Evolutionary conservation across 129 eudicot genomes (phyloP).

Genomic region (Kitagawia praeruptora): DNA sequence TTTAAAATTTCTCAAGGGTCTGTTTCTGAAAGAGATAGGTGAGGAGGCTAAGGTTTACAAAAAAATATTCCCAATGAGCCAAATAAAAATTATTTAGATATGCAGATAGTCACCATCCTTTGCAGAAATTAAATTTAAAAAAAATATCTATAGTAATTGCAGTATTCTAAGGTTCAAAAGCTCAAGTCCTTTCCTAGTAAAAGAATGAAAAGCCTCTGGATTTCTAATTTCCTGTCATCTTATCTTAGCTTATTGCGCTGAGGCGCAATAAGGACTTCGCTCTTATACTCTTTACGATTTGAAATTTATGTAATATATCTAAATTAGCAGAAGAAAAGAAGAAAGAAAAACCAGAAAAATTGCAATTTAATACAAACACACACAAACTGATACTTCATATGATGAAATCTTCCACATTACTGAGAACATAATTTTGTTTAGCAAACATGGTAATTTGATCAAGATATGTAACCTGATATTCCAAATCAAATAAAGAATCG

Average conservation of each 20-base stretch:
- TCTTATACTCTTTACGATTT: too few relatives aligned
- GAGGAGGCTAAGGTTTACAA: background rate
- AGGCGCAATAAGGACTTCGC: too few relatives aligned
- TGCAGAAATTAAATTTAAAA: background rate
- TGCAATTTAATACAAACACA: background rate
- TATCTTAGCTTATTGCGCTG: too few relatives aligned
- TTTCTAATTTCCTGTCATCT: too few relatives aligned
- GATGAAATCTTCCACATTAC: background rate
- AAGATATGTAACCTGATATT: background rate
- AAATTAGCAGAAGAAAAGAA: too few relatives aligned
- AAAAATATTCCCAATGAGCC: constrained; percentile 5
- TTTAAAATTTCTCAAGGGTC: background rate
- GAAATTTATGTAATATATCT: too few relatives aligned
- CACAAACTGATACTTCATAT: background rate
- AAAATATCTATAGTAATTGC: background rate
- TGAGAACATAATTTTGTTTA: background rate
- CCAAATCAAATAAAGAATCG: background rate
- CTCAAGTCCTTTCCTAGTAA: too few relatives aligned
- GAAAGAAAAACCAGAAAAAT: background rate
- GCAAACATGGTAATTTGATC: background rate
- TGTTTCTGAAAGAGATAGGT: constrained; percentile 17
- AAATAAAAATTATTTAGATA: constrained; percentile 12
- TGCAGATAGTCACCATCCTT: constrained; percentile 34
- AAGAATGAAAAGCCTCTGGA: too few relatives aligned
- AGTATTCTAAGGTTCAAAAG: background rate